Conservation (phyloP, 2,329 filamentous ascomycete genomes). For the Aspergillus sp. region DNA sequence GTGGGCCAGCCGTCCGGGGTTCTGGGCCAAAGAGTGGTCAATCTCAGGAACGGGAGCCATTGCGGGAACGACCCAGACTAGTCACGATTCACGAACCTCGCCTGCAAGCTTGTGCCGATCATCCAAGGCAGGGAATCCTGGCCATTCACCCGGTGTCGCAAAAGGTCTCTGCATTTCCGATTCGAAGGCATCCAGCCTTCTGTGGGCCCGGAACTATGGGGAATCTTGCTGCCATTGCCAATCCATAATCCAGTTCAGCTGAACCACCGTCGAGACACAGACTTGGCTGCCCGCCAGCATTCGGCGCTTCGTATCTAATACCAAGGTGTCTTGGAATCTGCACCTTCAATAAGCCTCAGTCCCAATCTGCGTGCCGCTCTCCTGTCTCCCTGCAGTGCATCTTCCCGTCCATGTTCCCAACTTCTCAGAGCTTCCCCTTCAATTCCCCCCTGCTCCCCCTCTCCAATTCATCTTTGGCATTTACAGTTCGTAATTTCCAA, state of each 20-base stretch:
- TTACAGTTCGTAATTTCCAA: background rate
- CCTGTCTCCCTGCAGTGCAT: background rate
- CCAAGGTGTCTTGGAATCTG: background rate
- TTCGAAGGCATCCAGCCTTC: background rate
- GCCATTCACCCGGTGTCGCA: background rate
- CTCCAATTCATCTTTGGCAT: background rate
- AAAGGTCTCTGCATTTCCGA: background rate
- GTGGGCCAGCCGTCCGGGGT: conserved; percentile 6
- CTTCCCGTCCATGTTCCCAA: background rate
- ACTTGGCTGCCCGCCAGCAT: background rate
- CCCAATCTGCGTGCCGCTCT: background rate
- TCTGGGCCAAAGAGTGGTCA: background rate
- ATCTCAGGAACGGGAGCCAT: conserved; percentile 9
- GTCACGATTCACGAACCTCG: background rate
- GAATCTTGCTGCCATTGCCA: background rate
- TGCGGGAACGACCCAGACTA: conserved; percentile 2
- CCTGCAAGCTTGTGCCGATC: conserved; percentile 9
- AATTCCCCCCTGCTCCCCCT: background rate
- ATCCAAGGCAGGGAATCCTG: background rate
- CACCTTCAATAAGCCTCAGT: conserved; percentile 2
- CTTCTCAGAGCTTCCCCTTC: background rate
- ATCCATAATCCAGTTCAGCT: background rate
- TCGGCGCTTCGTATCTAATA: background rate
- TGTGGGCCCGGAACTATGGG: background rate
- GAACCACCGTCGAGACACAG: background rate